phyloP scores from a whole-genome alignment of 768 basidiomycete species.

The Lactifluus echinatus region DNA sequence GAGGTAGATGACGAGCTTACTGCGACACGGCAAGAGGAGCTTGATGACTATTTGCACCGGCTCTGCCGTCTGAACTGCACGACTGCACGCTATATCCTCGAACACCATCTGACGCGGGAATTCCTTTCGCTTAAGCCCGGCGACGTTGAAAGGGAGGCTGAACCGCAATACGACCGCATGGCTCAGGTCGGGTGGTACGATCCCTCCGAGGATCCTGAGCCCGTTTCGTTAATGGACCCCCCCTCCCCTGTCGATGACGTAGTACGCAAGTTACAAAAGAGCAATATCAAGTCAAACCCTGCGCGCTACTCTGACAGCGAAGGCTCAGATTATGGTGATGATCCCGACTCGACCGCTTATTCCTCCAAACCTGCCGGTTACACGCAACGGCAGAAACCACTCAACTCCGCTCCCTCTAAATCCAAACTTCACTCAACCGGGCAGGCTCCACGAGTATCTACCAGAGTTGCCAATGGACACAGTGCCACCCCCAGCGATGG shows the following conservation, averaged over 20 bases:
- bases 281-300: slow-evolving; percentile 38
- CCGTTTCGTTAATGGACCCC: slow-evolving; percentile 28
- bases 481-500: slow-evolving; percentile 5
- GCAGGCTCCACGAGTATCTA: slow-evolving; percentile 1
- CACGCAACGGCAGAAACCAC: slow-evolving; percentile 20
- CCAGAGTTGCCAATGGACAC: not conserved
- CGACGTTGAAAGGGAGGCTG: slow-evolving; percentile 64
- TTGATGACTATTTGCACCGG: slow-evolving; percentile 81
- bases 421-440: slow-evolving; percentile 1
- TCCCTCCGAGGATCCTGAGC: slow-evolving; percentile 19
- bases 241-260: slow-evolving; percentile 31
- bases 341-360: slow-evolving; percentile 1
- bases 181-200: slow-evolving; percentile 36
- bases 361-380: slow-evolving; percentile 3
- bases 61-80: slow-evolving; percentile 62
- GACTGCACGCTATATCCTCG: slow-evolving; percentile 71
- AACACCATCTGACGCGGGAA: slow-evolving; percentile 67
- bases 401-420: slow-evolving; percentile 19
- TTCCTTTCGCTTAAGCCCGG: slow-evolving; percentile 85
- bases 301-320: slow-evolving; percentile 45
- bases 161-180: slow-evolving; percentile 51
- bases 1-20: slow-evolving; percentile 81
- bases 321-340: slow-evolving; percentile 45
- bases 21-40: slow-evolving; percentile 66
- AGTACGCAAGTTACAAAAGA: slow-evolving; percentile 22